Base-by-base conservation (phyloP, 2,329 filamentous ascomycete genomes). In the Nothomitra cinnamomea region DNA sequence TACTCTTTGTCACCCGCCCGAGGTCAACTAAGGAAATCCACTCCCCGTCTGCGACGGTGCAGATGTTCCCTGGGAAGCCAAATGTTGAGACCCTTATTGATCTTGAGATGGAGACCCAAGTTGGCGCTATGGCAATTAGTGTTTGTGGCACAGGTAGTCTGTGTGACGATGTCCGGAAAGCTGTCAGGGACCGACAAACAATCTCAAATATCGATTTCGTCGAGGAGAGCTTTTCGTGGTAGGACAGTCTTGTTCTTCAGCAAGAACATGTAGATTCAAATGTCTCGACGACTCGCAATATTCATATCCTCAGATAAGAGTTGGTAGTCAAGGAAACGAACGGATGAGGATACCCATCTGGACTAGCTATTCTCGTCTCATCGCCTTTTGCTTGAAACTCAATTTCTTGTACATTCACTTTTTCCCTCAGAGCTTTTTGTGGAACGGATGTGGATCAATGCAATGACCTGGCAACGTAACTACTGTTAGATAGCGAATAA, bases 51-150 rank as follows among this genome's bases (percentile, higher is more conserved):
- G 76, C 81, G 1, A 87, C 82, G 17, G 85, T 90, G 12, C 84
- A 88, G 65, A 89, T 89, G 85, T 87, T 87, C 72, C 85, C 85
- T 3, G 85, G 85, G 15, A 74, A 83, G 60, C 83, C 83, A 17
- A 86, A 87, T 64, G 80, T 87, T 52, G 76, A 82, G 58, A 83
- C 82, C 1, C 71, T 89, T 15, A 70, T 89, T 56, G 76, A 80
- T 54, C 79, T 80, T 61, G 84, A 88, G 71, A 81, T 86, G 70
- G 80, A 85, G 67, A 75, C 78, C 61, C 83, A 85, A 61, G 71
- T 88, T 50, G 84, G 84, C 55, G 79, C 83, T 28, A 81, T 87
- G 71, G 83, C 78, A 35, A 80, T 89, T 13, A 77, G 76, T 15
- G 84, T 87, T 1, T 89, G 85, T 61, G 85, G 85, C 13, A 82